Conservation (phyloP, 441 rosid species). For the Erysimum pusillum region DNA sequence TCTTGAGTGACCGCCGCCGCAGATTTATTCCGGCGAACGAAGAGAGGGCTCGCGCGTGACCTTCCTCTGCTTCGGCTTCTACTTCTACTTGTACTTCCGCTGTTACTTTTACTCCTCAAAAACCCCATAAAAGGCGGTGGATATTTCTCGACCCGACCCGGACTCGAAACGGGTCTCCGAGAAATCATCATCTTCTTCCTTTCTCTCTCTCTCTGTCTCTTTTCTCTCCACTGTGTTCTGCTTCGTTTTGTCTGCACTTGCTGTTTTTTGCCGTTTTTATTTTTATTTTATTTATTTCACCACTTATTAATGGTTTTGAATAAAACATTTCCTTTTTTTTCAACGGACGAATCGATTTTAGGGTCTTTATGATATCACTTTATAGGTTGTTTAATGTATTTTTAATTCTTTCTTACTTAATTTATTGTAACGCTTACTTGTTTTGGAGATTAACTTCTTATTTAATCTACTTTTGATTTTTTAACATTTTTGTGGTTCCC, state of each 20-base stretch:
- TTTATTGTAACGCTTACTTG: constrained; percentile 11
- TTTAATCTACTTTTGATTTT: neutral
- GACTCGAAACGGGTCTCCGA: constrained; percentile 78
- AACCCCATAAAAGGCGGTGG: constrained; percentile 89
- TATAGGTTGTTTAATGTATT: constrained; percentile 12
- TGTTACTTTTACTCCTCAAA: constrained; percentile 51
- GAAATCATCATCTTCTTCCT: constrained; percentile 59
- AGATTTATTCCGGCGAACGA: constrained; percentile 64
- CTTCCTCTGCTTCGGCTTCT: constrained; percentile 81
- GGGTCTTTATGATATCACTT: constrained; percentile 21
- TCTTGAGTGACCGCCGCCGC: constrained; percentile 72
- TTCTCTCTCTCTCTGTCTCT: constrained; percentile 8
- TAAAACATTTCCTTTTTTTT: neutral
- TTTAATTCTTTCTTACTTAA: neutral
- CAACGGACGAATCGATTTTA: constrained; percentile 34
- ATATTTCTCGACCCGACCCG: constrained; percentile 88
- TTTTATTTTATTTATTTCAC: constrained; percentile 1
- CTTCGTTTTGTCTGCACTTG: constrained; percentile 37
- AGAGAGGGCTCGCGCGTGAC: constrained; percentile 85
- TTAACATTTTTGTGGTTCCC: neutral
- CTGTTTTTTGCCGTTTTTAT: neutral
- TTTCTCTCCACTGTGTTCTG: constrained; percentile 14
- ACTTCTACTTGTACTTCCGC: constrained; percentile 53
- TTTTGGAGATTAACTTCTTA: constrained; percentile 22
- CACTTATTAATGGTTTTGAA: neutral